Percentiles rank a stretch among this genome's conserved stretches.
phyloP scores from a whole-genome alignment of 1,139 yeast genomes.

The Torulaspora pretoriensis region DNA sequence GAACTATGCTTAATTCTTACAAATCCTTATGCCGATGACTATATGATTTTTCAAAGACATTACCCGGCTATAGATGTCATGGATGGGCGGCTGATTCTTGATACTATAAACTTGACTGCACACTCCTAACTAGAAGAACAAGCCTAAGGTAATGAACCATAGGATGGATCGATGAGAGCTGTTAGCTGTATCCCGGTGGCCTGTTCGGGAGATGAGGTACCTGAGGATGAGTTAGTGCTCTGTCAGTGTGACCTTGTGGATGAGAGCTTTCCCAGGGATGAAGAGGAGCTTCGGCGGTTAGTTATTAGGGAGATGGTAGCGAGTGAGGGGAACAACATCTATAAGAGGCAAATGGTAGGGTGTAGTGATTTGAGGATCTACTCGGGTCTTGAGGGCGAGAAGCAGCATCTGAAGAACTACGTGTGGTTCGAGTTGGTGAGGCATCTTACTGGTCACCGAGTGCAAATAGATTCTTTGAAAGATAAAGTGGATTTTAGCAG shows the following conservation, averaged over 20 bases:
- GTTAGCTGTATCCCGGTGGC: constrained; percentile 17
- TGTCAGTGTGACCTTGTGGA: constrained; percentile 10
- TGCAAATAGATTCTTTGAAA: constrained; percentile 10
- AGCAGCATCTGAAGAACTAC: neutral
- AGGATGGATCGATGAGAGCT: constrained; percentile 11
- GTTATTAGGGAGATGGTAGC: constrained; percentile 9
- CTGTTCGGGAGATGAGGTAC: neutral
- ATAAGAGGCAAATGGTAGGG: constrained; percentile 2
- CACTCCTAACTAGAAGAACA: neutral
- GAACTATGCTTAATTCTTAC: neutral
- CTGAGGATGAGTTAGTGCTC: constrained; percentile 12
- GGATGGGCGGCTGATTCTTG: constrained; percentile 1
- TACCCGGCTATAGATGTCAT: too few relatives aligned
- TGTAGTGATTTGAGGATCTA: constrained; percentile 14
- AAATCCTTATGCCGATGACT: too few relatives aligned
- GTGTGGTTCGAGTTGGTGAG: constrained; percentile 28
- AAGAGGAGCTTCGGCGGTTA: constrained; percentile 4
- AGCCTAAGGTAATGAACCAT: neutral
- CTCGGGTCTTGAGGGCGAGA: constrained; percentile 5
- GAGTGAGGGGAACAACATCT: constrained; percentile 27
- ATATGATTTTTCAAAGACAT: too few relatives aligned
- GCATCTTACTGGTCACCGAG: constrained; percentile 19
- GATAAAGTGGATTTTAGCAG: constrained; percentile 11
- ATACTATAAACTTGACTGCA: neutral
- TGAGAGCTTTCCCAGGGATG: constrained; percentile 5